Percentiles rank a stretch among this genome's conserved stretches.
phyloP scores from a whole-genome alignment of 345 rosid genomes.

The Euphorbia pulcherrima region DNA sequence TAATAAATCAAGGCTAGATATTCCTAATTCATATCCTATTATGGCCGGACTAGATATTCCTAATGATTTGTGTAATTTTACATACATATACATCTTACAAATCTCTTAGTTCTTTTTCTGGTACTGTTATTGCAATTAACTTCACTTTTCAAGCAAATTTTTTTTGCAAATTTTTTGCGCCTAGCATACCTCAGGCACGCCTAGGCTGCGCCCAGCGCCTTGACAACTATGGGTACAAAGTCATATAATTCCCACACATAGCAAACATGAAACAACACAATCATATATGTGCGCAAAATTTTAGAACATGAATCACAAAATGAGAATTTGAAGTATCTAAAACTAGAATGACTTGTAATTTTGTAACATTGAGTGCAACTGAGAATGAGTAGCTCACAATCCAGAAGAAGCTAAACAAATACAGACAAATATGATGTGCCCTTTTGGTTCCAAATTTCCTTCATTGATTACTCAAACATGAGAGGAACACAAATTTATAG shows the following conservation, averaged over 20 bases:
- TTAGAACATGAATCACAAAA: background rate
- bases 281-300: background rate
- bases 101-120: no score
- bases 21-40: no score
- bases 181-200: no score
- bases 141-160: no score
- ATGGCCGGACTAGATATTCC: no score
- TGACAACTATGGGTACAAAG: no score
- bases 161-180: no score
- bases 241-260: background rate
- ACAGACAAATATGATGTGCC: background rate
- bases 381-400: background rate
- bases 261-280: background rate
- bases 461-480: conserved; percentile 25
- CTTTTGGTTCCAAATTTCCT: conserved; percentile 25
- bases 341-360: background rate
- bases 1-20: no score
- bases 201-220: no score
- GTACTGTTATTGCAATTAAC: no score
- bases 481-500: conserved; percentile 18
- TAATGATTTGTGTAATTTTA: no score
- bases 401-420: background rate
- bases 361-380: background rate
- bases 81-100: no score
- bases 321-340: background rate